Percentiles rank a stretch among this genome's conserved stretches.
These are phyloP conservation scores for Bruguiera sexangula DNA, from an alignment of 345 rosid species.

Conservation along the genomic window DNA sequence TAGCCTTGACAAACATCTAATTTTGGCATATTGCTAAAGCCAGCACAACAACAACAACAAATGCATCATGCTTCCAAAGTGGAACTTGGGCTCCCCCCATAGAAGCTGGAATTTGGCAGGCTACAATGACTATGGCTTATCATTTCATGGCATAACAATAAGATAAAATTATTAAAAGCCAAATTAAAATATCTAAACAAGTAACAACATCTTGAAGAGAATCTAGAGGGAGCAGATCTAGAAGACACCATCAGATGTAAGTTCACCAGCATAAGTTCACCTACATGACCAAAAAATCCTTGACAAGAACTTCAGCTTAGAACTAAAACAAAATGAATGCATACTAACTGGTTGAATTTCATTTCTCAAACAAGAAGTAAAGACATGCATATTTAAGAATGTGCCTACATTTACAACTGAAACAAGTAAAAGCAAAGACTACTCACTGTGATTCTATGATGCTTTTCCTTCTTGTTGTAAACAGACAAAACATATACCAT, in stretches of 20 bases:
- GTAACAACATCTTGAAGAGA: background rate
- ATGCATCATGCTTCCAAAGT: background rate
- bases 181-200: background rate
- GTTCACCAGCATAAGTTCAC: background rate
- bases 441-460: constrained; percentile 78
- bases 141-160: background rate
- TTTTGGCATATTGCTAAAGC: constrained; percentile 4
- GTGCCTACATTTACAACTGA: background rate
- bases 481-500: constrained; percentile 91
- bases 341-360: background rate
- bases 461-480: constrained; percentile 91
- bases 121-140: background rate
- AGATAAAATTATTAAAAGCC: background rate
- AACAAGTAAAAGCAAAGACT: constrained; percentile 20
- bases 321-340: background rate
- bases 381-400: background rate
- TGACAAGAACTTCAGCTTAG: background rate
- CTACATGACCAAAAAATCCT: background rate
- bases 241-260: background rate
- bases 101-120: background rate
- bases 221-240: background rate
- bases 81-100: too few species aligned
- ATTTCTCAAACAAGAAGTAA: background rate
- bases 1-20: background rate
- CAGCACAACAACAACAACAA: background rate